A percentile compares a stretch with the other conserved stretches of the same genome.
Evolutionary conservation across 805 yeast species (phyloP).

Genomic region (Candida berthetii): DNA sequence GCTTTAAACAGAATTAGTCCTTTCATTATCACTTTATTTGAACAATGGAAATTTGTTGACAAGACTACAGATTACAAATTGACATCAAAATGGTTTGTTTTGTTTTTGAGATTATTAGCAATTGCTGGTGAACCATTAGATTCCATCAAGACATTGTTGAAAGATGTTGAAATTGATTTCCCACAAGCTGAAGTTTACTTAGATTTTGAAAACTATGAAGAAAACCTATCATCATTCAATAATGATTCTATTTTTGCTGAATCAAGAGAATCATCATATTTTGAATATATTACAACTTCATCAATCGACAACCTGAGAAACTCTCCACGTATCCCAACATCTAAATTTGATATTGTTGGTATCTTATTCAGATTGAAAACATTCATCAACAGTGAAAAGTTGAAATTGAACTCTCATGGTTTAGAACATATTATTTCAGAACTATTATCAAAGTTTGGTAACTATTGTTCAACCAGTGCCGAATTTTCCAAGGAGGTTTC

Average conservation of each 20-base stretch:
- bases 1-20: constrained; percentile 41
- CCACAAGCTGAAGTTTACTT: constrained; percentile 9
- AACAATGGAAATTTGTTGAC: constrained; percentile 59
- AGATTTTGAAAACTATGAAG: constrained; percentile 14
- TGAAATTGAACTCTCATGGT: constrained; percentile 13
- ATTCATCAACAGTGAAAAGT: constrained; percentile 19
- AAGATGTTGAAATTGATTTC: constrained; percentile 9
- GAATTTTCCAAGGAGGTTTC: constrained; percentile 11
- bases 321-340: constrained; percentile 31
- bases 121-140: constrained; percentile 53
- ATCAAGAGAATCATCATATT: constrained; percentile 21
- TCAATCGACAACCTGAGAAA: constrained; percentile 22
- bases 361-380: constrained; percentile 32
- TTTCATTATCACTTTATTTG: constrained; percentile 49
- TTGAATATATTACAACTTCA: constrained; percentile 26
- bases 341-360: constrained; percentile 43
- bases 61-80: constrained; percentile 18
- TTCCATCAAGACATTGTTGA: constrained; percentile 6
- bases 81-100: constrained; percentile 41
- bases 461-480: constrained; percentile 22
- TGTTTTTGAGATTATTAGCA: constrained; percentile 39
- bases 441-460: constrained; percentile 39
- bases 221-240: constrained; percentile 5
- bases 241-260: constrained; percentile 10
- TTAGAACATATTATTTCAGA: constrained; percentile 25